Evolutionary conservation across 495 filamentous ascomycete species (phyloP).

Genomic region (Aspergillus heteromorphus): DNA sequence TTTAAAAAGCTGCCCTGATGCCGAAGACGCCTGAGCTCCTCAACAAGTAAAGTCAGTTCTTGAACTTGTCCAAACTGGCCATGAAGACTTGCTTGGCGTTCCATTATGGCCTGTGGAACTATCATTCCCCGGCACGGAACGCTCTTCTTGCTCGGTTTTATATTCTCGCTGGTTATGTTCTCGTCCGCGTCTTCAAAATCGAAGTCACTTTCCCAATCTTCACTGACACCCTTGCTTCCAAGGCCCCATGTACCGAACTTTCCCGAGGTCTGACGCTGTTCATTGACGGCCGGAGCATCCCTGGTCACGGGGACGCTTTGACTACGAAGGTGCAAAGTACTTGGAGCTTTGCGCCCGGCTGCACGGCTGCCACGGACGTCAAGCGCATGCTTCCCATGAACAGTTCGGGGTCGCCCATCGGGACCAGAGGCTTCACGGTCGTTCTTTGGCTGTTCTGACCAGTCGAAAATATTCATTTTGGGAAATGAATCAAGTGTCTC

Average conservation of each 20-base stretch:
- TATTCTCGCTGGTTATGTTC: conserved; percentile 19
- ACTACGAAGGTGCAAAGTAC: conserved; percentile 76
- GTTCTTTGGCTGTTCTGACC: conserved; percentile 64
- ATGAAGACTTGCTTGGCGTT: conserved; percentile 76
- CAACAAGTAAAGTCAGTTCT: conserved; percentile 75
- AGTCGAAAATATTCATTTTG: conserved; percentile 67
- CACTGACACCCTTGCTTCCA: conserved; percentile 73
- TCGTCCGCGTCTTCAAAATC: conserved; percentile 59
- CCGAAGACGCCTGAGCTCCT: conserved; percentile 68
- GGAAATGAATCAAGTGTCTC: conserved; percentile 18
- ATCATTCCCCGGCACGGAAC: conserved; percentile 50
- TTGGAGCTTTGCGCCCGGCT: conserved; percentile 68
- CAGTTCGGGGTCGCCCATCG: conserved; percentile 72
- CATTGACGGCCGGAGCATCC: conserved; percentile 48
- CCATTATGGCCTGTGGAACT: conserved; percentile 76
- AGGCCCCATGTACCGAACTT: conserved; percentile 90
- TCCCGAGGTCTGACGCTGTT: conserved; percentile 55
- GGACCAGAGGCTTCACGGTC: conserved; percentile 47
- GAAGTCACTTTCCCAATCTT: conserved; percentile 83
- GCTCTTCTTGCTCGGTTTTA: conserved; percentile 23
- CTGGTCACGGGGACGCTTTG: conserved; percentile 90
- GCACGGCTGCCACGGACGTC: conserved; percentile 68
- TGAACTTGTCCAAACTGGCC: conserved; percentile 84
- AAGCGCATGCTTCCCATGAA: conserved; percentile 81
- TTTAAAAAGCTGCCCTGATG: conserved; percentile 59